Evolutionary conservation across 2,329 filamentous ascomycete genomes (phyloP).

Genomic region (Colletotrichum aenigma): DNA sequence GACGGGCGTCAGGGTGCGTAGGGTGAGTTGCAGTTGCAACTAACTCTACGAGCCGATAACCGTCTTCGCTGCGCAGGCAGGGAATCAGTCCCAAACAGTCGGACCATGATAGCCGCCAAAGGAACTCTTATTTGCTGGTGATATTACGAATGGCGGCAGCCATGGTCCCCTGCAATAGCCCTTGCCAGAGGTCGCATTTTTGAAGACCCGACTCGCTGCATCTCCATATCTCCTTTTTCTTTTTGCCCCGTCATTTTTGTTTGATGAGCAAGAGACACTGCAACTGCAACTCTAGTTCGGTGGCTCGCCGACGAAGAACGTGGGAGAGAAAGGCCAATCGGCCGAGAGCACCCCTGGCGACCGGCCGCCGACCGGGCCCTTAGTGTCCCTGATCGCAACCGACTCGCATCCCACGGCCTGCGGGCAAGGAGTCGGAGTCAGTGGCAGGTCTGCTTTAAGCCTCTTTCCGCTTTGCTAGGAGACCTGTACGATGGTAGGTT

Average conservation of each 20-base stretch:
- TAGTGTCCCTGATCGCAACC: background rate
- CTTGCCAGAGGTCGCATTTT: background rate
- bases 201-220: background rate
- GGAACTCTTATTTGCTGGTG: background rate
- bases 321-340: background rate
- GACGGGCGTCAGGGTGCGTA: background rate
- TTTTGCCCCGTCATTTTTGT: background rate
- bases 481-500: background rate
- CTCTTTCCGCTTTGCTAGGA: background rate
- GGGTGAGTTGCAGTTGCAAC: background rate
- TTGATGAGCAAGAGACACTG: conserved; percentile 2
- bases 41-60: background rate
- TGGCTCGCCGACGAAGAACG: background rate
- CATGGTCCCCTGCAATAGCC: background rate
- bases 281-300: background rate
- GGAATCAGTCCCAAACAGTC: background rate
- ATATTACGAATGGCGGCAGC: background rate
- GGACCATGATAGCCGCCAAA: background rate
- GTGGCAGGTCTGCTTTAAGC: background rate
- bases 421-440: background rate
- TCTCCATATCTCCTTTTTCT: background rate
- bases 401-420: background rate
- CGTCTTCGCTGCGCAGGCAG: background rate
- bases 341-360: conserved; percentile 2
- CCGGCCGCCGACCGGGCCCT: background rate